Evolutionary conservation across 202 grass and related monocot species (phyloP), one percentile per base, ranked within the genome.

Genomic region (Schoenoplectus triqueter): DNA sequence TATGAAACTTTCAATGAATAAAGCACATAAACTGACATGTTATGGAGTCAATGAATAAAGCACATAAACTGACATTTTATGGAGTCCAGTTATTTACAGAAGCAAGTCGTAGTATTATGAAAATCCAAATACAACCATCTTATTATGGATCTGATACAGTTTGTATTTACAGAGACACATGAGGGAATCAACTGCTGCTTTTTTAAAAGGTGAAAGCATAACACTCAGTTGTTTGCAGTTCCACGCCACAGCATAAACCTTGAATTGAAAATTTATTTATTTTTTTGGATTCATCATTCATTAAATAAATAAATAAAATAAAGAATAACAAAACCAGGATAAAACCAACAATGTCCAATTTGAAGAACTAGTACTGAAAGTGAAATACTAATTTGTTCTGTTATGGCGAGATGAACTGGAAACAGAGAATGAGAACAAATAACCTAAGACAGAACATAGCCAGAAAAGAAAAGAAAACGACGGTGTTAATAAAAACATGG

Each of bases 391-490:
- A 59, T 56, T 78, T 61, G 75, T 78, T 78, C 75, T 45, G 39
- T 52, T 61, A 44, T 44, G 75, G 4, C 7, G 31, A 59, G 52
- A 41, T 42, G 14, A 44, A 78, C 5, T 8, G 75, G 40, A 57
- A 60, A 22, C 74, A 60, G 8, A 42, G 21, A 41, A 78, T 61
- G 54, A 78, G 54, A 78, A 78, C 54, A 78, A 61, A 31, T 13
- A 45, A 61, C 75, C 75, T 61, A 60, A 14, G 61, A 78, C 54
- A 44, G 75, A 2, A 21, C 77, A 80, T 47, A 44, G 39, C 2
- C 14, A 62, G 45, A 18, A 46, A 31, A 46, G 63, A 64, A 80
- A 66, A 9, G 68, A 19, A 50, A 67, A 22, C 67, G 17, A 49
- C 41, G 22, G 49, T 65, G 64, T 65, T 13, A 49, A 82, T 47